A percentile compares a stretch with the other conserved stretches of the same genome.
Evolutionary conservation across 371 early-diverging fungal genomes (phyloP).

Genomic region (Furculomyces boomerangus): DNA sequence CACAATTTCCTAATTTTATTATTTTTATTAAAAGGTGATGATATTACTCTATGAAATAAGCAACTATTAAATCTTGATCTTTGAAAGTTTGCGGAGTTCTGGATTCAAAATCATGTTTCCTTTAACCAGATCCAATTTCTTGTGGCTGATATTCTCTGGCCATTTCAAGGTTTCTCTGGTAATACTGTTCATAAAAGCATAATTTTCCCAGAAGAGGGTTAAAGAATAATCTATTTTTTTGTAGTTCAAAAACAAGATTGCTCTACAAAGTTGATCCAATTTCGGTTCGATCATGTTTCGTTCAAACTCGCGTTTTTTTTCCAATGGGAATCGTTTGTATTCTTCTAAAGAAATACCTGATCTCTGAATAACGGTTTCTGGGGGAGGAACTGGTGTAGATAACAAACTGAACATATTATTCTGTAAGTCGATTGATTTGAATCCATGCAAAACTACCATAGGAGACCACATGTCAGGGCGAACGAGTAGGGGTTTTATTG

Average conservation of each 20-base stretch:
- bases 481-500: conserved; percentile 10
- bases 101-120: conserved; percentile 15
- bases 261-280: conserved; percentile 19
- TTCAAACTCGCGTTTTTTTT: conserved; percentile 8
- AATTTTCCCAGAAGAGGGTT: conserved; percentile 17
- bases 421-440: conserved; percentile 4
- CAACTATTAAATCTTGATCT: not conserved
- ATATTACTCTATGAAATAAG: too few species aligned
- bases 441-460: conserved; percentile 15
- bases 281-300: conserved; percentile 15
- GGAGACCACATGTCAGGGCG: conserved; percentile 24
- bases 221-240: conserved; percentile 1
- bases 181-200: conserved; percentile 7
- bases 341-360: not conserved
- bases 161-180: conserved; percentile 11
- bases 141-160: conserved; percentile 20
- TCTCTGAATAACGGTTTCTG: not conserved
- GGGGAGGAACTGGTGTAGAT: not conserved
- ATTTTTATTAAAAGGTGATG: too few species aligned
- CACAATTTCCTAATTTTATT: too few species aligned
- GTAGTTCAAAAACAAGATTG: conserved; percentile 13
- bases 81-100: conserved; percentile 6
- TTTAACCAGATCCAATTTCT: conserved; percentile 10
- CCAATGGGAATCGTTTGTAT: conserved; percentile 5
- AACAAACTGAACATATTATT: not conserved